Conservation (phyloP, 306 rosid species). For the Quercus alba region DNA sequence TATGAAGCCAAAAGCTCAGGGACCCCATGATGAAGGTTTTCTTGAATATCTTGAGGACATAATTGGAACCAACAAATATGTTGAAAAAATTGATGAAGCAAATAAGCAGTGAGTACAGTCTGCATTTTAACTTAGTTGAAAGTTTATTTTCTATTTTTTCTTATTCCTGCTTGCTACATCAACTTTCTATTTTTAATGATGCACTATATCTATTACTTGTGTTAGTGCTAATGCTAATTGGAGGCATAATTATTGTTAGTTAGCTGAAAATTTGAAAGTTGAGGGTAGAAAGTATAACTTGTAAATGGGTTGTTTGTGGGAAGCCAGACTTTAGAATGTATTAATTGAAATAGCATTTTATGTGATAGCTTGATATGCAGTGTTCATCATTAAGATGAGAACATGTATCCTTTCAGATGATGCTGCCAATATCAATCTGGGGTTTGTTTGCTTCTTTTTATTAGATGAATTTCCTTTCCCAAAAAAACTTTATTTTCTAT, state of each 20-base stretch:
- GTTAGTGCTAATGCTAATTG: background rate
- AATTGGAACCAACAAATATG: conserved; percentile 89
- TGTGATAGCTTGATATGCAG: background rate
- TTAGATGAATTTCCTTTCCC: background rate
- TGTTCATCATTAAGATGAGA: background rate
- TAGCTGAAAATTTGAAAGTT: background rate
- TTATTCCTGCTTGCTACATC: background rate
- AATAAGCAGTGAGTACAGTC: conserved; percentile 65
- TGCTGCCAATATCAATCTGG: conserved; percentile 3
- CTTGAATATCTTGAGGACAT: conserved; percentile 97
- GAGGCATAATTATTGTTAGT: too few species aligned
- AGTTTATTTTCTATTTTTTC: background rate
- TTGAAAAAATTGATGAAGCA: conserved; percentile 77
- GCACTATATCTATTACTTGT: background rate
- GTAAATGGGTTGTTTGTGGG: background rate
- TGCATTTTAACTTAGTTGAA: conserved; percentile 6
- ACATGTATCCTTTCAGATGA: background rate
- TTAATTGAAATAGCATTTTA: too few species aligned
- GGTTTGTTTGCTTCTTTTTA: background rate
- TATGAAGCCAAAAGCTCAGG: conserved; percentile 98
- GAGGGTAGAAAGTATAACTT: background rate
- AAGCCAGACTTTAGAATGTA: too few species aligned
- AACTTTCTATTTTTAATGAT: background rate
- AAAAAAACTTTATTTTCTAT: background rate
- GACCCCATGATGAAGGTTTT: conserved; percentile 97